Evolutionary conservation across 768 basidiomycete genomes (phyloP), one percentile per base, ranked within the genome.

Genomic region (Podaxis sp.): DNA sequence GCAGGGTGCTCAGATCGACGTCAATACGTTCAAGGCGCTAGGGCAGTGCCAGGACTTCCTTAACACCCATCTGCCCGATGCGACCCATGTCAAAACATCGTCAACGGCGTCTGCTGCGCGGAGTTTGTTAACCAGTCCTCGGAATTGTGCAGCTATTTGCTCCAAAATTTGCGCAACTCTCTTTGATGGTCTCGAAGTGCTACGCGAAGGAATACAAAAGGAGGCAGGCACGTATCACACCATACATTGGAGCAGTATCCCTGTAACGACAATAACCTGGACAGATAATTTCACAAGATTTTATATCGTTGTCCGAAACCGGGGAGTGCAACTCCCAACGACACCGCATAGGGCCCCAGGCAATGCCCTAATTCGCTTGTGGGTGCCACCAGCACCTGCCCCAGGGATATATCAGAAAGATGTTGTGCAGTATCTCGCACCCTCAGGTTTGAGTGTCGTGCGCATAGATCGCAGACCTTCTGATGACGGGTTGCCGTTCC

Each of bases 1-100:
- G 13, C 13, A 17, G 36, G 51, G 51, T 6, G 22, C 28, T 42
- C 19, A 56, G 13, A 17, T 22, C 17, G 8, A 33, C 24, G 9
- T 19, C 24, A 36, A 57, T 39, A 30, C 28, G 7, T 33, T 33
- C 33, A 33, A 93, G 91, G 91, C 91, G 13, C 73, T 93, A 26
- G 92, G 92, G 15, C 92, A 94, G 73, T 94, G 92, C 72, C 79
- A 77, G n/a, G 75, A 70, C 17, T 93, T 89, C 74, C 72, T 93
- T 19, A 68, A 74, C 12, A 68, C 73, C 57, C 71, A 84, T 49
- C 72, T 93, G 22, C 87, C 91, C 0, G 66, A 68, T 22, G 87
- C 82, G 3, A 70, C 76, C 0, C 71, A 81, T 30, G 77, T 87
- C 57, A 86, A 82, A 68, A 86, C 81, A n/a, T 68, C 85, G 6